Evolutionary conservation across 805 yeast genomes (phyloP).

Genomic region (Barnettozyma vustinii): DNA sequence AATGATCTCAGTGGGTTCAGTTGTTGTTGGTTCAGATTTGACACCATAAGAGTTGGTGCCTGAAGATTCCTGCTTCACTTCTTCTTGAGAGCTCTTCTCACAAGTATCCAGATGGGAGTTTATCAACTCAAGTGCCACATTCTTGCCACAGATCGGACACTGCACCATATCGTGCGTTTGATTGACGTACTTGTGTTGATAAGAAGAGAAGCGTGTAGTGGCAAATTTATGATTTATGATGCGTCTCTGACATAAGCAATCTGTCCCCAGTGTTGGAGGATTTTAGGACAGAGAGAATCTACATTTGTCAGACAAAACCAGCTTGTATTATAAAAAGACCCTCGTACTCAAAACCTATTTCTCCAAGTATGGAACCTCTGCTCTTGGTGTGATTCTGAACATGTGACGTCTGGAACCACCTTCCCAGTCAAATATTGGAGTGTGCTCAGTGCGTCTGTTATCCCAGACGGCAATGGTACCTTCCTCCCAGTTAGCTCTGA

Average conservation of each 20-base stretch:
- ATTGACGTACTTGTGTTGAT: background rate
- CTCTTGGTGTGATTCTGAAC: slow-evolving; percentile 56
- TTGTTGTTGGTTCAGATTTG: background rate
- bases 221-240: background rate
- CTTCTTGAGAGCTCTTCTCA: slow-evolving; percentile 8
- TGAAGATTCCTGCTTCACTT: background rate
- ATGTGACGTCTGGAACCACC: slow-evolving; percentile 57
- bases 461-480: slow-evolving; percentile 65
- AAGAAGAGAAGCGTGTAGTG: background rate
- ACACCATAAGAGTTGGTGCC: background rate
- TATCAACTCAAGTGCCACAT: slow-evolving; percentile 14
- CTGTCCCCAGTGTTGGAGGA: no score
- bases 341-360: background rate
- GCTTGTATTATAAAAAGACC: background rate
- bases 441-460: slow-evolving; percentile 55
- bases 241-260: background rate
- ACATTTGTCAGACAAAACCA: background rate
- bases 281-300: background rate
- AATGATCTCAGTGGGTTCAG: slow-evolving; percentile 10
- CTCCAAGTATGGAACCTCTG: slow-evolving; percentile 47
- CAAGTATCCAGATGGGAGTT: slow-evolving; percentile 23
- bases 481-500: slow-evolving; percentile 59
- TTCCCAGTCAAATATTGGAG: slow-evolving; percentile 62
- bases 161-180: slow-evolving; percentile 15
- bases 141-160: slow-evolving; percentile 24